Evolutionary conservation across 805 yeast genomes (phyloP).

Genomic region (Cyberlindnera mississippiensis): DNA sequence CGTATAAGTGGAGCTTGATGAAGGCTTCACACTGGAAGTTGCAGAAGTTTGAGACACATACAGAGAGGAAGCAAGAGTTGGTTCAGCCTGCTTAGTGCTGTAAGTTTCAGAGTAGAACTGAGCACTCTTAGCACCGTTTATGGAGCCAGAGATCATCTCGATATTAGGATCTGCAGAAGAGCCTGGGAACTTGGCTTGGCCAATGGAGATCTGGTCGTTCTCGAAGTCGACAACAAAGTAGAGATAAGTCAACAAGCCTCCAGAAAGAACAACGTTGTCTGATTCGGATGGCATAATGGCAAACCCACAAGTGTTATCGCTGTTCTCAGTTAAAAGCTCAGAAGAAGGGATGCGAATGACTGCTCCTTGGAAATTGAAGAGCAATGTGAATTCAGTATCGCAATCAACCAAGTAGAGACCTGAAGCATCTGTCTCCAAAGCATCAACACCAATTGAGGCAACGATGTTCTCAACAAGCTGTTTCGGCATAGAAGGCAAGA

Average conservation of each 20-base stretch:
- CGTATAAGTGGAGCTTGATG: background rate
- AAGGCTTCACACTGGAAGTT: background rate
- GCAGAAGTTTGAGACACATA: background rate
- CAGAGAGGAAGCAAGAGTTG: constrained; percentile 1
- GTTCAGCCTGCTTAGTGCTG: constrained; percentile 1
- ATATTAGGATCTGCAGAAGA: constrained; percentile 5
- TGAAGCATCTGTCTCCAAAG: constrained; percentile 2
- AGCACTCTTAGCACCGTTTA: constrained; percentile 11
- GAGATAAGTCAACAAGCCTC: constrained; percentile 12
- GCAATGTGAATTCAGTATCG: constrained; percentile 1
- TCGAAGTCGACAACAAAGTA: constrained; percentile 15
- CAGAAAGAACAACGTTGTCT: constrained; percentile 11
- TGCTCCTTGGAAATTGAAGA: constrained; percentile 16
- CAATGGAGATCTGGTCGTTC: constrained; percentile 10
- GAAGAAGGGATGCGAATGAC: constrained; percentile 8
- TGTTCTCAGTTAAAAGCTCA: constrained; percentile 10
- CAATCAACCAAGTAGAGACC: constrained; percentile 15
- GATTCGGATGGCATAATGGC: constrained; percentile 10
- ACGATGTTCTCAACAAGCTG: constrained; percentile 9
- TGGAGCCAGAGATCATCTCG: background rate
- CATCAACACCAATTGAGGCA: constrained; percentile 4
- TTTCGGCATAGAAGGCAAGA: constrained; percentile 12
- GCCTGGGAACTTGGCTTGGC: constrained; percentile 17
- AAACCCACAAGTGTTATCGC: constrained; percentile 14
- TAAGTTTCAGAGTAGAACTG: constrained; percentile 6